A percentile compares a stretch with the other conserved stretches of the same genome.
Evolutionary conservation across 2,329 filamentous ascomycete species (phyloP).

Genomic region (Capronia epimyces): DNA sequence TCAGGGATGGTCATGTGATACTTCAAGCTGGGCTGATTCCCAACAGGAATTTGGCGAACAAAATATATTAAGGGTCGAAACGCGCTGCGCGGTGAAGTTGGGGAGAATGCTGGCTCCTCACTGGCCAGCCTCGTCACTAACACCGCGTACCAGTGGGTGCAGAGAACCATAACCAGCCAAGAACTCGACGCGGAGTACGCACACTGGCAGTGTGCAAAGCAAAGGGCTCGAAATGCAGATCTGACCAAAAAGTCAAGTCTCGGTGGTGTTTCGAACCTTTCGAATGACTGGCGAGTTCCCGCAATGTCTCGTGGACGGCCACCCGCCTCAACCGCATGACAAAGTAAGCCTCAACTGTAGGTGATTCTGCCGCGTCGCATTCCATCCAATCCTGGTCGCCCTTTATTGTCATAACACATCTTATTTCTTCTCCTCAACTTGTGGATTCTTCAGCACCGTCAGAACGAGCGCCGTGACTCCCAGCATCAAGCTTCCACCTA

Average conservation of each 20-base stretch:
- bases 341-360: no score
- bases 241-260: no score
- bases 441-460: slow-evolving; percentile 19
- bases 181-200: no score
- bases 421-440: slow-evolving; percentile 9
- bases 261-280: no score
- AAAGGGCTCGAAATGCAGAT: no score
- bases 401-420: background rate
- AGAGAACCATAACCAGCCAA: background rate
- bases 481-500: slow-evolving; percentile 75
- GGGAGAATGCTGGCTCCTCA: background rate
- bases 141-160: background rate
- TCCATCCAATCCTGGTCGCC: background rate
- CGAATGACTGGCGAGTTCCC: no score
- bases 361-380: background rate
- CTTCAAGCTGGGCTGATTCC: background rate
- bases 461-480: slow-evolving; percentile 47
- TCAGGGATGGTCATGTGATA: background rate
- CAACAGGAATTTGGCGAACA: background rate
- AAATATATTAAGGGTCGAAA: background rate
- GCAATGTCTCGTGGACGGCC: no score
- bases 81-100: background rate
- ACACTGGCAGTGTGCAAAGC: no score
- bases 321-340: no score
- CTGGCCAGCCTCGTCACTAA: background rate